Evolutionary conservation across 2,329 filamentous ascomycete genomes (phyloP).

Genomic region (Colletotrichum sp.): DNA sequence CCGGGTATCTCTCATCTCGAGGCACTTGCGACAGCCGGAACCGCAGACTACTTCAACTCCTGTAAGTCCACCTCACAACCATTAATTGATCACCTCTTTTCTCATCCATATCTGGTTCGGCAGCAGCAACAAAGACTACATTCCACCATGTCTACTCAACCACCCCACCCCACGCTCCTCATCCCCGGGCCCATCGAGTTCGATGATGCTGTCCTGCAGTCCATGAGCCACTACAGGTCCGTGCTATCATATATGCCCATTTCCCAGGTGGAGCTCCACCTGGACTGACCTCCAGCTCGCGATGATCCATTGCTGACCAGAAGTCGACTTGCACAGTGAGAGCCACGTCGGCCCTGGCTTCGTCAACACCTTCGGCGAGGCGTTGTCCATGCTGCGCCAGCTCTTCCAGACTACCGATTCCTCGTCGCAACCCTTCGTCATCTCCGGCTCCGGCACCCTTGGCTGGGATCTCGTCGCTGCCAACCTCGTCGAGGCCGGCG

Average conservation of each 20-base stretch:
- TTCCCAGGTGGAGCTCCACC: not conserved
- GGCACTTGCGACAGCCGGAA: constrained; percentile 17
- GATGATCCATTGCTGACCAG: constrained; percentile 16
- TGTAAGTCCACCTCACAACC: not conserved
- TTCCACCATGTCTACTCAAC: constrained; percentile 64
- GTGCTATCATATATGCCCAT: constrained; percentile 22
- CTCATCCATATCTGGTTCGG: not conserved
- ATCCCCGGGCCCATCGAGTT: constrained; percentile 99
- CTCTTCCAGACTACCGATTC: constrained; percentile 91
- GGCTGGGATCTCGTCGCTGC: constrained; percentile 97
- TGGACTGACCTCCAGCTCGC: not conserved
- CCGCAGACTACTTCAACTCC: constrained; percentile 12
- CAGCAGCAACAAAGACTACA: constrained; percentile 6
- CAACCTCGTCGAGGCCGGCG: constrained; percentile 88
- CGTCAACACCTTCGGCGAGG: constrained; percentile 89
- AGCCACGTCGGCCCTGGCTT: constrained; percentile 92
- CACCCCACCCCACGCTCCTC: constrained; percentile 75
- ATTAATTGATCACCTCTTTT: not conserved
- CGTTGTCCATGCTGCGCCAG: constrained; percentile 84
- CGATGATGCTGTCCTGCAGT: constrained; percentile 93
- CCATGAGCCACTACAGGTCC: constrained; percentile 94
- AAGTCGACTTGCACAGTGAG: constrained; percentile 64
- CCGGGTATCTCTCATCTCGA: constrained; percentile 24
- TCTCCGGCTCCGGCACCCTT: constrained; percentile 92
- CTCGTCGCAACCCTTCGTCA: constrained; percentile 85